Conservation (phyloP, 108 stramenopile species). For the Chaetoceros tenuissimus region DNA sequence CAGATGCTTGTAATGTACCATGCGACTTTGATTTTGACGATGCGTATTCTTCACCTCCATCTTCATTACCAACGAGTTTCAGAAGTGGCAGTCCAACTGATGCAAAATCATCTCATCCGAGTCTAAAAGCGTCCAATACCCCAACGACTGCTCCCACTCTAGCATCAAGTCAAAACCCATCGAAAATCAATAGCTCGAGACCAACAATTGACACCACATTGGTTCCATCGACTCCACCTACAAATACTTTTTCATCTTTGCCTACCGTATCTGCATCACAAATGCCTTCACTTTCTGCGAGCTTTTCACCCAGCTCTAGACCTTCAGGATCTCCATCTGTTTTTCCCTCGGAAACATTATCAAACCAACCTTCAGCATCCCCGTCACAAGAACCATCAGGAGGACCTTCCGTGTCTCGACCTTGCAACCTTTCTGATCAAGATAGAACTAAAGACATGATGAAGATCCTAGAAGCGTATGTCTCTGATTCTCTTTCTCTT, state of each 20-base stretch:
- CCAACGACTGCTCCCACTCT: not conserved
- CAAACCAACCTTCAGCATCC: slow-evolving; percentile 19
- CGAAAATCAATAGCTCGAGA: not conserved
- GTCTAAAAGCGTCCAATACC: not conserved
- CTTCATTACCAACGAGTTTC: not conserved
- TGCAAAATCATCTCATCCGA: not conserved
- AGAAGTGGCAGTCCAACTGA: not conserved
- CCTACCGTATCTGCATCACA: slow-evolving; percentile 1
- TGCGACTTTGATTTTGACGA: too few species aligned
- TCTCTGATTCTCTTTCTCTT: slow-evolving; percentile 44
- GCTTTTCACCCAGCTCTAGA: not conserved
- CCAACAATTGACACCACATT: not conserved
- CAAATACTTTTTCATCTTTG: slow-evolving; percentile 6
- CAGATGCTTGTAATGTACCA: not conserved
- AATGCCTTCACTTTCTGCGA: slow-evolving; percentile 1
- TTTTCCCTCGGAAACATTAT: not conserved
- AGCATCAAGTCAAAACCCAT: not conserved
- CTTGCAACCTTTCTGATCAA: slow-evolving; percentile 34
- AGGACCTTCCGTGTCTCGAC: slow-evolving; percentile 33
- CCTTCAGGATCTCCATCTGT: slow-evolving; percentile 2
- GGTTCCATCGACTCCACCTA: not conserved
- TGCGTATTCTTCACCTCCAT: not conserved
- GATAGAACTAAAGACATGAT: slow-evolving; percentile 41
- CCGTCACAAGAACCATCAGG: slow-evolving; percentile 16
- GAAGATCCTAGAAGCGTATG: slow-evolving; percentile 24